Percentiles rank a stretch among this genome's conserved stretches.
These are phyloP conservation scores for Aspergillus fischeri DNA, from an alignment of 2,329 filamentous ascomycete species.

Conservation along the genomic window DNA sequence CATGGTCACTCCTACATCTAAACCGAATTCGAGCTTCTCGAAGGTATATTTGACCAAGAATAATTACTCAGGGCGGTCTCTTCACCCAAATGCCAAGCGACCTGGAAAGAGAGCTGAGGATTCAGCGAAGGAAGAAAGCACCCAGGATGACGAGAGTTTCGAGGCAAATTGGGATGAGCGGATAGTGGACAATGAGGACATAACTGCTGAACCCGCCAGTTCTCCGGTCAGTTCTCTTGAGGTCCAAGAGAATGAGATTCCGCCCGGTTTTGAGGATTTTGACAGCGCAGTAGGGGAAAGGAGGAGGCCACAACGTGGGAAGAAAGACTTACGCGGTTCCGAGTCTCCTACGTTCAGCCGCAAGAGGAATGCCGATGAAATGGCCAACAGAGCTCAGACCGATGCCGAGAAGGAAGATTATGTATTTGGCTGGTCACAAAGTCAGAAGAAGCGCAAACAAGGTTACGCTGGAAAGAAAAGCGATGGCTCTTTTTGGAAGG, in stretches of 20 bases:
- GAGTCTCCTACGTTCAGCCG: conserved; percentile 7
- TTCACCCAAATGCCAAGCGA: background rate
- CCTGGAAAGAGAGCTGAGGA: background rate
- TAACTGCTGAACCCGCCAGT: background rate
- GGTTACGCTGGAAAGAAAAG: conserved; percentile 17
- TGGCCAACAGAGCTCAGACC: conserved; percentile 1
- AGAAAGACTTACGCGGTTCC: conserved; percentile 1
- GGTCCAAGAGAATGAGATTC: background rate
- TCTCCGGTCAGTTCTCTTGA: background rate
- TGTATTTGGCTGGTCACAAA: conserved; percentile 7
- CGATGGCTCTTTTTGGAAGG: conserved; percentile 9
- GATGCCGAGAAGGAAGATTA: conserved; percentile 7
- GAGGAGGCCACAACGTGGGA: conserved; percentile 1
- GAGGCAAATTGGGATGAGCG: background rate
- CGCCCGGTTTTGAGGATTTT: background rate
- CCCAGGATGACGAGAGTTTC: background rate
- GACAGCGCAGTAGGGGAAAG: background rate
- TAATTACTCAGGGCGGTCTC: background rate
- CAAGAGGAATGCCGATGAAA: conserved; percentile 11
- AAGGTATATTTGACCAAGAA: background rate
- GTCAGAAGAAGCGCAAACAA: conserved; percentile 11
- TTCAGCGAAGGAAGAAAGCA: background rate
- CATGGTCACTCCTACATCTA: background rate
- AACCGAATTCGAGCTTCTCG: background rate
- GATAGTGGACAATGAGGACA: background rate